A percentile compares a stretch with the other conserved stretches of the same genome.
Conservation (phyloP, 192 early-diverging fungal species). For the Podila horticola region DNA sequence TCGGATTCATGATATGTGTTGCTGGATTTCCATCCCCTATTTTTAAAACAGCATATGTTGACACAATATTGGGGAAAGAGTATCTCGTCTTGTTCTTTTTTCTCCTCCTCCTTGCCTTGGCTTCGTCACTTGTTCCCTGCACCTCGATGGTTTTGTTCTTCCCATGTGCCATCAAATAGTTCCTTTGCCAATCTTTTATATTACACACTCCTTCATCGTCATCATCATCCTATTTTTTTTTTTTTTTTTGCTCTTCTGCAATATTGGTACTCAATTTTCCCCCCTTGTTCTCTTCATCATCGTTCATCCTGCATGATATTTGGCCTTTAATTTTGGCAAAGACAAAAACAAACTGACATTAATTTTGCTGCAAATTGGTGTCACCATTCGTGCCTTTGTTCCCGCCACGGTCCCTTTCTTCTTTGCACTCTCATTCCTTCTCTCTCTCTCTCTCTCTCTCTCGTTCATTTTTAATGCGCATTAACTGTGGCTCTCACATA, state of each 20-base stretch:
- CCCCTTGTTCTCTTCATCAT: too few species aligned
- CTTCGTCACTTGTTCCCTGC: background rate
- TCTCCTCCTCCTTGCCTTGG: slow-evolving; percentile 4
- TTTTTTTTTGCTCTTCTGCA: too few species aligned
- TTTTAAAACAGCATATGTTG: background rate
- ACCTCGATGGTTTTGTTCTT: background rate
- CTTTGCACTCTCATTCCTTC: background rate
- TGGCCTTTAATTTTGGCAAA: too few species aligned
- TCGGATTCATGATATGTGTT: too few species aligned
- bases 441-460: background rate
- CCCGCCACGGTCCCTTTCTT: background rate
- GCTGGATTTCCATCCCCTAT: background rate
- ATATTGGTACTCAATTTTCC: too few species aligned
- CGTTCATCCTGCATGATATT: too few species aligned
- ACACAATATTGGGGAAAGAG: too few species aligned
- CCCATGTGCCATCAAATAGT: background rate
- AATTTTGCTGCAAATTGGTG: too few species aligned
- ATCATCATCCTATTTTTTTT: too few species aligned
- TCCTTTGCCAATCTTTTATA: too few species aligned
- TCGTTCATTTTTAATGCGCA: background rate
- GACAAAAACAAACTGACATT: too few species aligned
- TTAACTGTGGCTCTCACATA: background rate
- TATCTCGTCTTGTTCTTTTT: background rate
- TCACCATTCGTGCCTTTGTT: background rate
- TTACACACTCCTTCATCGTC: too few species aligned